phyloP scores from a whole-genome alignment of 768 basidiomycete species.

The Suillus occidentalis region DNA sequence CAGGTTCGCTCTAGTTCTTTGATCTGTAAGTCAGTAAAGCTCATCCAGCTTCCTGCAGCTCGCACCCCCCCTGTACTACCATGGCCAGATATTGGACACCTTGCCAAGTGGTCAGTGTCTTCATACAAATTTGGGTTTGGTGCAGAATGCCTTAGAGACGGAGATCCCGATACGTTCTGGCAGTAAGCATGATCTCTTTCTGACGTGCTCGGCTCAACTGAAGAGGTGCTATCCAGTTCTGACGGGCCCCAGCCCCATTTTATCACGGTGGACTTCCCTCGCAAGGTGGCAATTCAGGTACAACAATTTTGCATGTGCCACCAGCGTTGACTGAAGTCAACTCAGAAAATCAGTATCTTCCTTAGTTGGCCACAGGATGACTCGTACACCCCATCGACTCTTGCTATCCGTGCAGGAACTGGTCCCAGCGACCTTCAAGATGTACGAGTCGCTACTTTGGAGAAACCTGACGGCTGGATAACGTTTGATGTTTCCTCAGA shows the following conservation, averaged over 20 bases:
- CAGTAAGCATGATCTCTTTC: constrained; percentile 61
- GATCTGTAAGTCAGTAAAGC: not conserved
- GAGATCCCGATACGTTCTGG: constrained; percentile 94
- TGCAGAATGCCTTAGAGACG: constrained; percentile 86
- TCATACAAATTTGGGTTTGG: constrained; percentile 97
- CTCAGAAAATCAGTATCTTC: constrained; percentile 82
- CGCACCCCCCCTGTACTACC: constrained; percentile 53
- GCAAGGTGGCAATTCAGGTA: constrained; percentile 87
- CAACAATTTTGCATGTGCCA: constrained; percentile 12
- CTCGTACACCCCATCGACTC: constrained; percentile 93
- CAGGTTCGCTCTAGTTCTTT: constrained; percentile 27
- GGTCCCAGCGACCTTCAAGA: constrained; percentile 92
- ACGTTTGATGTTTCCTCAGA: constrained; percentile 83
- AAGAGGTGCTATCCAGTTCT: constrained; percentile 46
- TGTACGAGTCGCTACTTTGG: constrained; percentile 78
- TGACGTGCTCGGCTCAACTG: not conserved
- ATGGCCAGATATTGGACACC: constrained; percentile 83
- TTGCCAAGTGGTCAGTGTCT: constrained; percentile 95
- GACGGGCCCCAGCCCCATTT: constrained; percentile 98
- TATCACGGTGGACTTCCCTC: constrained; percentile 90
- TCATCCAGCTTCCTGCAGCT: constrained; percentile 14
- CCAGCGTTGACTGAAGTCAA: not conserved
- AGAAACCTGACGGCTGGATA: constrained; percentile 94
- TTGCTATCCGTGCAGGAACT: constrained; percentile 91
- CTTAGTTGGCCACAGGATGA: constrained; percentile 85